Conservation (phyloP, 371 early-diverging fungal species). For the Syncephalis plumigaleata region DNA sequence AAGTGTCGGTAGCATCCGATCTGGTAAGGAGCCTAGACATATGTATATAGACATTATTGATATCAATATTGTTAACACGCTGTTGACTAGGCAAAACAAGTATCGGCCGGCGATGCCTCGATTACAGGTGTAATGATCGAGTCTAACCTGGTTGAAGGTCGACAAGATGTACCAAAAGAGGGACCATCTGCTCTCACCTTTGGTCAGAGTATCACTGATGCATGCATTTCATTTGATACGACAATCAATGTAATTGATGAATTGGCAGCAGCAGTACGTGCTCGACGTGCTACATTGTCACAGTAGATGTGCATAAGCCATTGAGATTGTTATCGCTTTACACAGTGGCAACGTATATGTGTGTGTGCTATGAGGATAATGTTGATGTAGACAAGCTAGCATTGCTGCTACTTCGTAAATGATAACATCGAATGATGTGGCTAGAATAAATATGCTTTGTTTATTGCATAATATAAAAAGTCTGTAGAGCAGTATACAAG, state of each 20-base stretch:
- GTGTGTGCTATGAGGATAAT: too few species aligned
- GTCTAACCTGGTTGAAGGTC: constrained; percentile 66
- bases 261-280: constrained; percentile 46
- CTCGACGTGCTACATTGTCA: constrained; percentile 8
- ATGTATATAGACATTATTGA: background rate
- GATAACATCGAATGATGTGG: too few species aligned
- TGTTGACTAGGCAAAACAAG: constrained; percentile 20
- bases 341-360: too few species aligned
- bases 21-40: constrained; percentile 17
- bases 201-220: constrained; percentile 74
- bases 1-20: constrained; percentile 57
- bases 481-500: too few species aligned
- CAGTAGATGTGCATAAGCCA: background rate
- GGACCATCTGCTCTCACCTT: constrained; percentile 50
- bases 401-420: too few species aligned
- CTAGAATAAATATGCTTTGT: too few species aligned
- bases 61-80: constrained; percentile 9
- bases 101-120: constrained; percentile 35
- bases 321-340: too few species aligned
- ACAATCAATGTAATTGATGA: constrained; percentile 47
- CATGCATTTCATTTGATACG: constrained; percentile 63
- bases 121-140: constrained; percentile 92
- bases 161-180: constrained; percentile 51
- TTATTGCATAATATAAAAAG: too few species aligned
- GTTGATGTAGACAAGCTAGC: too few species aligned